A percentile compares a stretch with the other conserved stretches of the same genome.
phyloP scores from a whole-genome alignment of 495 filamentous ascomycete species.

The Aspergillus heteromorphus region DNA sequence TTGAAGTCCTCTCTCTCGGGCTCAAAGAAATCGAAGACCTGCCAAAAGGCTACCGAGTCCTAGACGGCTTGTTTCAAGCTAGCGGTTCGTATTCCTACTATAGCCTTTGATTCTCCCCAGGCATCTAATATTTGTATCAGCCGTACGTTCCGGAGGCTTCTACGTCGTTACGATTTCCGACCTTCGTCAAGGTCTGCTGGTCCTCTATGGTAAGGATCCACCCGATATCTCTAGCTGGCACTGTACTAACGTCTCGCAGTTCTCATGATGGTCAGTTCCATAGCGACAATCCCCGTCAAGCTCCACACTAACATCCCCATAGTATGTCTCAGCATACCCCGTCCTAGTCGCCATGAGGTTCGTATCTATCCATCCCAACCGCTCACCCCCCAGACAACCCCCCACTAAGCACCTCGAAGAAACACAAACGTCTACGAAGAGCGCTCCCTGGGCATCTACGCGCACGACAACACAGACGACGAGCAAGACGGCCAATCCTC shows the following conservation, averaged over 20 bases:
- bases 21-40: constrained; percentile 58
- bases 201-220: constrained; percentile 53
- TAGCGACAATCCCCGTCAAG: not conserved
- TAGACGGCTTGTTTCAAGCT: constrained; percentile 83
- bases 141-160: constrained; percentile 79
- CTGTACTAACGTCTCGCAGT: constrained; percentile 31
- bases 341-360: constrained; percentile 52
- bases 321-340: constrained; percentile 62
- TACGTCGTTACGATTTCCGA: constrained; percentile 70
- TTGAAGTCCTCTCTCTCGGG: constrained; percentile 73
- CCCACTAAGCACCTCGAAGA: constrained; percentile 28
- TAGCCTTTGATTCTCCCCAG: not conserved
- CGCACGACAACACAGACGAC: constrained; percentile 29
- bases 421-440: constrained; percentile 77
- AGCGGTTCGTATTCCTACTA: constrained; percentile 29
- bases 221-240: not conserved
- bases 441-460: constrained; percentile 62
- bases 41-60: constrained; percentile 52
- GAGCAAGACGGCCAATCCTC: constrained; percentile 11
- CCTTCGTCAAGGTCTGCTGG: constrained; percentile 66
- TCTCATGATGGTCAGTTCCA: constrained; percentile 67
- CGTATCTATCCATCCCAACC: not conserved
- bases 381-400: no score
- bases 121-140: constrained; percentile 26
- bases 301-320: constrained; percentile 1